Evolutionary conservation across 78 protist genomes (phyloP), one percentile per base, ranked within the genome.

Genomic region (Dictyostelium discoideum): DNA sequence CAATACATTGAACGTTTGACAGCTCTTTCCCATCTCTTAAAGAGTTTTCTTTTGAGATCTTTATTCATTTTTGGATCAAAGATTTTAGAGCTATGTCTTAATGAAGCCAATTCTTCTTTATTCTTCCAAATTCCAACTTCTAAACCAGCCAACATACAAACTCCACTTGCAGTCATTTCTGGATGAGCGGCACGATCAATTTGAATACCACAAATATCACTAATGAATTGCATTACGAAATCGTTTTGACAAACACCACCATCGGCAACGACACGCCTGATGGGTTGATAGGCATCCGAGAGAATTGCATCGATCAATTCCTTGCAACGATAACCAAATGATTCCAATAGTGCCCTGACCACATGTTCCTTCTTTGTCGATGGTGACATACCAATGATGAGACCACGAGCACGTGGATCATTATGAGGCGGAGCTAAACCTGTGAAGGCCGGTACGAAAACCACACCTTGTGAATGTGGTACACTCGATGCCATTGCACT

Each of bases 171-270:
- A 46, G 96, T 92, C 96, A 92, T 92, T 13, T 92, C 93, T 3
- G 79, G 96, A 37, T 92, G 92, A n/a, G 83, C 93, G 0, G 96
- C 96, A 48, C 96, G 67, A 42, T 90, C 96, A 5, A 95, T 67
- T 5, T 24, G 26, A 48, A 14, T 6, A 42, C 63, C 84, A 50
- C 82, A 54, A 9, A 95, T 65, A 65, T 95, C 97, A 11, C 86
- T 8, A 3, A 82, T 78, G 73, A 85, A 90, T 54, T 95, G 97
- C 85, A 82, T 60, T 1, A 95, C 92, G 84, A 95, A 95, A 50
- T 95, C 97, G n/a, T 95, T 95, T 63, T 87, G 97, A 44, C 93
- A 95, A 26, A 89, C 97, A 72, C 97, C 97, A 26, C 97, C 97
- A 82, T 95, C 97, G 0, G 93, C 94, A 1, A 93, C 88, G 1